phyloP scores from a whole-genome alignment of 495 filamentous ascomycete genomes.

The Tuber calosporum region DNA sequence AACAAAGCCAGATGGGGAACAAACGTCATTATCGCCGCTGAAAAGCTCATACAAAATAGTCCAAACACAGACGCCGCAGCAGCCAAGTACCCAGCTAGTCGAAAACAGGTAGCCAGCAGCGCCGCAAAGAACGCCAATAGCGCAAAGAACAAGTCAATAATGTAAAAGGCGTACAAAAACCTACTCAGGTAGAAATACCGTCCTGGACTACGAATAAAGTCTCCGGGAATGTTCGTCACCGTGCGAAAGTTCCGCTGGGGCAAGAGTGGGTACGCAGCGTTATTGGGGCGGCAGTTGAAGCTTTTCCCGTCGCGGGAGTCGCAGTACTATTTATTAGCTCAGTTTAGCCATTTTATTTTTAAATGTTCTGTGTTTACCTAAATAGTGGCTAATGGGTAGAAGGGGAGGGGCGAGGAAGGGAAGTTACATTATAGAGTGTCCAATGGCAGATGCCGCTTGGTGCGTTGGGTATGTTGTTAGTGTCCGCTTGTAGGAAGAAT shows the following conservation, averaged over 20 bases:
- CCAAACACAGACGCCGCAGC: conserved; percentile 51
- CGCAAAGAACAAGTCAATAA: conserved; percentile 62
- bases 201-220: conserved; percentile 45
- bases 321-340: conserved; percentile 32
- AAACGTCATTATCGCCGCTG: conserved; percentile 65
- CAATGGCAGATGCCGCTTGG: conserved; percentile 53
- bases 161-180: conserved; percentile 65
- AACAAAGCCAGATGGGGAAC: conserved; percentile 37
- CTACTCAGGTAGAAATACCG: conserved; percentile 60
- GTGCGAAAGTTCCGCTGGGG: conserved; percentile 60
- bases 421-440: conserved; percentile 59
- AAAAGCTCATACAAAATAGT: conserved; percentile 57
- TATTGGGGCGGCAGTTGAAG: conserved; percentile 49
- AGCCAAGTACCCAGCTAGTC: conserved; percentile 56
- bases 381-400: not conserved
- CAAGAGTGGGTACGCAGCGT: conserved; percentile 59
- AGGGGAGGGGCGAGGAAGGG: conserved; percentile 9
- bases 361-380: not conserved
- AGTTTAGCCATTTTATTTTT: not conserved
- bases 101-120: conserved; percentile 55
- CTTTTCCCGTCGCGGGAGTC: conserved; percentile 49
- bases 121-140: conserved; percentile 55
- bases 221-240: conserved; percentile 48
- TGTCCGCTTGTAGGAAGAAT: conserved; percentile 62
- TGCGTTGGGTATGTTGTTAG: conserved; percentile 55